A percentile compares a stretch with the other conserved stretches of the same genome.
phyloP scores from a whole-genome alignment of 2,329 filamentous ascomycete species.

The Fusarium bactridioides region DNA sequence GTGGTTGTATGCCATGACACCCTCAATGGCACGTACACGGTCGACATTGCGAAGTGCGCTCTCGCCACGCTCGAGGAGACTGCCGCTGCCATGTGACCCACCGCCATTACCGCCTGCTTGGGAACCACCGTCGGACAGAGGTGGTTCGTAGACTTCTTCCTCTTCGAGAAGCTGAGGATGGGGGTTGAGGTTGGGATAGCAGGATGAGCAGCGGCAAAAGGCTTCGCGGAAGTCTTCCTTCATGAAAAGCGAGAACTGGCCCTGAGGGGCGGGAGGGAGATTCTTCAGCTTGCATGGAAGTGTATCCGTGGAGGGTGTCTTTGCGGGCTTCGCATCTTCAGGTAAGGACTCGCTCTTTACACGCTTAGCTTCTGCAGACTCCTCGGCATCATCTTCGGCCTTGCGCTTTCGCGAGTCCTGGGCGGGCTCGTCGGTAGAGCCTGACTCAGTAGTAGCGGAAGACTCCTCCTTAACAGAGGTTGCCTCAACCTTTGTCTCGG shows the following conservation, averaged over 20 bases:
- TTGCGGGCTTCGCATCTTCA: not conserved
- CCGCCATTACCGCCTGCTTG: conserved; percentile 55
- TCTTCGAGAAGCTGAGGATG: conserved; percentile 89
- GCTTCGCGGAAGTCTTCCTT: conserved; percentile 79
- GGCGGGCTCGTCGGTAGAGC: not conserved
- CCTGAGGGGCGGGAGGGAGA: conserved; percentile 64
- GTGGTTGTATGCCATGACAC: conserved; percentile 98
- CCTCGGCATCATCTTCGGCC: conserved; percentile 60
- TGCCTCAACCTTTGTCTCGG: not conserved
- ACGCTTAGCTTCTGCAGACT: conserved; percentile 58
- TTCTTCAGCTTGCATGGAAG: conserved; percentile 65
- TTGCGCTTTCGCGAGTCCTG: conserved; percentile 70
- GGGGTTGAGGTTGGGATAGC: conserved; percentile 74
- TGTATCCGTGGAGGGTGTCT: conserved; percentile 20
- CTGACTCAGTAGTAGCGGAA: not conserved
- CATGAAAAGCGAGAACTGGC: conserved; percentile 82
- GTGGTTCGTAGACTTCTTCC: conserved; percentile 93
- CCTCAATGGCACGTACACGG: conserved; percentile 91
- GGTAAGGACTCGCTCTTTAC: conserved; percentile 52
- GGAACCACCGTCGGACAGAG: conserved; percentile 73
- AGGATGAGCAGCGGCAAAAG: conserved; percentile 83
- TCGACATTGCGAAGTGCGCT: conserved; percentile 91
- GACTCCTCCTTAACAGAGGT: not conserved
- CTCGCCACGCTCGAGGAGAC: conserved; percentile 89
- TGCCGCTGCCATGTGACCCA: conserved; percentile 76